phyloP scores from a whole-genome alignment of 805 yeast genomes.

The Candida corydali region DNA sequence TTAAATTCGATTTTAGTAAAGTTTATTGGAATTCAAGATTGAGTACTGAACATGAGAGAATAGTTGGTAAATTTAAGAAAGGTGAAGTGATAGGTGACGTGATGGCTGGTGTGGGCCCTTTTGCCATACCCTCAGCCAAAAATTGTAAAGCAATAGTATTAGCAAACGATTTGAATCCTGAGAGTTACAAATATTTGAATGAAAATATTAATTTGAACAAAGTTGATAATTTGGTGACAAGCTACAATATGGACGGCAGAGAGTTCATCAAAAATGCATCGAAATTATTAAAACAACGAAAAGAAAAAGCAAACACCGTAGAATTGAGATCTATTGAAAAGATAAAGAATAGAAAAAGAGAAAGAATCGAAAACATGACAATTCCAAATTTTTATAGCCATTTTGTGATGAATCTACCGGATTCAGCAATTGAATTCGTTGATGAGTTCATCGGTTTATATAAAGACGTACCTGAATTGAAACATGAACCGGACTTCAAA shows the following conservation, averaged over 20 bases:
- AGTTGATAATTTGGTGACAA: conserved; percentile 51
- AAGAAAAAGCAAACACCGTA: conserved; percentile 26
- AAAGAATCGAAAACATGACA: conserved; percentile 15
- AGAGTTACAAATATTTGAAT: conserved; percentile 65
- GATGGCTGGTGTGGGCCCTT: conserved; percentile 98
- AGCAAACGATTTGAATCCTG: conserved; percentile 93
- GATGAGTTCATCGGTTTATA: conserved; percentile 76
- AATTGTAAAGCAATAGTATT: conserved; percentile 65
- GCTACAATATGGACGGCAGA: conserved; percentile 78
- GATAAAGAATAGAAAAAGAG: conserved; percentile 20
- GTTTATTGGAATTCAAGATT: conserved; percentile 97
- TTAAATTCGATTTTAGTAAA: conserved; percentile 83
- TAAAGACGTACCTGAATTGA: conserved; percentile 32
- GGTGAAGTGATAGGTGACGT: conserved; percentile 88
- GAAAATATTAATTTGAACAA: conserved; percentile 65
- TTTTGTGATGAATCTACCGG: conserved; percentile 95
- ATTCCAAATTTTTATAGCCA: conserved; percentile 61
- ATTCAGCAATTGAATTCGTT: conserved; percentile 79
- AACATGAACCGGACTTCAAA: conserved; percentile 42
- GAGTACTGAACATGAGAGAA: conserved; percentile 87
- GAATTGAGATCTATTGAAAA: conserved; percentile 31
- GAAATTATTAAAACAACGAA: conserved; percentile 45
- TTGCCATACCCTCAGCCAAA: conserved; percentile 93
- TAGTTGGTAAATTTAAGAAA: conserved; percentile 56
- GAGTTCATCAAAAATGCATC: conserved; percentile 68